These are phyloP conservation scores for Hymenoscyphus scutula DNA, from an alignment of 2,329 filamentous ascomycete species.

Conservation along the genomic window DNA sequence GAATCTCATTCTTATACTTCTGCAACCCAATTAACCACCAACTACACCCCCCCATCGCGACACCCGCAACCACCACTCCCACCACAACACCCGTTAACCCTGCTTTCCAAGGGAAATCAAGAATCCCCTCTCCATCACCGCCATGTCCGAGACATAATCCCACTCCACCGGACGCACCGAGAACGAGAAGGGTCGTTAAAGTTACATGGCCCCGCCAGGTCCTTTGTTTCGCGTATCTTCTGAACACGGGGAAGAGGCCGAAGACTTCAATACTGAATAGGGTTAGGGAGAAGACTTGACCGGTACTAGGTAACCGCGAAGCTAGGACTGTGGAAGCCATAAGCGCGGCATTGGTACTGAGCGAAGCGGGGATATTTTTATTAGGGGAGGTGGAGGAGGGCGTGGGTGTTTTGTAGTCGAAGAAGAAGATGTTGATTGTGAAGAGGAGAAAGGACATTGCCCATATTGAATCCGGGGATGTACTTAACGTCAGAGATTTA, in stretches of 20 bases:
- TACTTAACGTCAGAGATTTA: conserved; percentile 92
- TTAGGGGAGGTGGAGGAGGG: conserved; percentile 57
- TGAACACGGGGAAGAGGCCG: conserved; percentile 93
- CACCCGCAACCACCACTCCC: conserved; percentile 68
- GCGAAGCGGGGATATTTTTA: conserved; percentile 50
- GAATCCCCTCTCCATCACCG: conserved; percentile 55
- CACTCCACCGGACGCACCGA: conserved; percentile 76
- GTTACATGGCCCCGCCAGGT: conserved; percentile 78
- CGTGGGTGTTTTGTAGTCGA: conserved; percentile 73
- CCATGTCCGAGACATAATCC: conserved; percentile 56
- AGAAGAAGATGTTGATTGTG: conserved; percentile 95
- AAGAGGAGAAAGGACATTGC: conserved; percentile 92
- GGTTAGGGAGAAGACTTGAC: conserved; percentile 91
- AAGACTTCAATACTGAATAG: conserved; percentile 98
- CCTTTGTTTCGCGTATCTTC: conserved; percentile 79
- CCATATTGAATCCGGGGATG: conserved; percentile 94
- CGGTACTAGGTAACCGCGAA: conserved; percentile 82
- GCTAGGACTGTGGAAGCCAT: conserved; percentile 96
- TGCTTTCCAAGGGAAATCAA: conserved; percentile 36
- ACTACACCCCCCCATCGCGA: conserved; percentile 89
- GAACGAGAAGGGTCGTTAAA: conserved; percentile 72
- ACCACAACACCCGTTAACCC: conserved; percentile 66
- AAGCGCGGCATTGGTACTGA: conserved; percentile 92
- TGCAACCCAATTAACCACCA: conserved; percentile 98
- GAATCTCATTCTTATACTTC: conserved; percentile 99